Evolutionary conservation across 1,139 yeast genomes (phyloP).

Genomic region (Hyphopichia khmerensis): DNA sequence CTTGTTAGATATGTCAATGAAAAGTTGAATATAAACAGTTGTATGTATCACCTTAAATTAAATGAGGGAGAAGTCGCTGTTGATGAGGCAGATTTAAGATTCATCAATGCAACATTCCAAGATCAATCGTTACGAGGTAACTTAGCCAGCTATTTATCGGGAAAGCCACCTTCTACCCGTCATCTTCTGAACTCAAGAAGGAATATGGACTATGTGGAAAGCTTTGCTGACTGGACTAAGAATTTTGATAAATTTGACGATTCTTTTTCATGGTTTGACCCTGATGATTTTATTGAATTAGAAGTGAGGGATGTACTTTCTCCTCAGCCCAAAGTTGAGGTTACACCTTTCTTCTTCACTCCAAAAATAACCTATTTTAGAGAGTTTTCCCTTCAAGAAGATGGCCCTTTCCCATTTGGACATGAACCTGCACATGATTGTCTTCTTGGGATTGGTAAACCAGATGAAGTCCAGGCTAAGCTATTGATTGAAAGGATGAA

Average conservation of each 20-base stretch:
- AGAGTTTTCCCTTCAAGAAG: slow-evolving; percentile 49
- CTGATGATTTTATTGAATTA: slow-evolving; percentile 77
- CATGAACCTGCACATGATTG: slow-evolving; percentile 68
- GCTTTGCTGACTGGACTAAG: slow-evolving; percentile 19
- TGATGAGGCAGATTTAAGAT: slow-evolving; percentile 68
- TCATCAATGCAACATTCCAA: slow-evolving; percentile 64
- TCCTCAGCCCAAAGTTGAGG: slow-evolving; percentile 54
- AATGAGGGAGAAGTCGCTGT: slow-evolving; percentile 76
- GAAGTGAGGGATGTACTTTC: slow-evolving; percentile 50
- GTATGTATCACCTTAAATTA: slow-evolving; percentile 62
- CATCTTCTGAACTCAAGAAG: slow-evolving; percentile 5
- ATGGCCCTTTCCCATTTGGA: slow-evolving; percentile 66
- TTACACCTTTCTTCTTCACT: slow-evolving; percentile 65
- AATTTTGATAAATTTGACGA: slow-evolving; percentile 38
- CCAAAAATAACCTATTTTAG: slow-evolving; percentile 79
- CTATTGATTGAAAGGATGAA: slow-evolving; percentile 40
- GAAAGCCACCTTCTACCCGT: slow-evolving; percentile 7
- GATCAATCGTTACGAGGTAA: slow-evolving; percentile 51
- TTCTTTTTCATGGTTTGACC: slow-evolving; percentile 74
- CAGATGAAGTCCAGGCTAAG: slow-evolving; percentile 51
- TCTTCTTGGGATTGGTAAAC: slow-evolving; percentile 54
- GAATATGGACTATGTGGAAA: slow-evolving; percentile 1
- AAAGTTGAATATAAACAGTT: slow-evolving; percentile 55
- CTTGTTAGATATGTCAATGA: slow-evolving; percentile 57
- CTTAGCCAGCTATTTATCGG: slow-evolving; percentile 45